Evolutionary conservation across 208 protist genomes (phyloP), one percentile per base, ranked within the genome.

Genomic region (Leishmania mexicana): DNA sequence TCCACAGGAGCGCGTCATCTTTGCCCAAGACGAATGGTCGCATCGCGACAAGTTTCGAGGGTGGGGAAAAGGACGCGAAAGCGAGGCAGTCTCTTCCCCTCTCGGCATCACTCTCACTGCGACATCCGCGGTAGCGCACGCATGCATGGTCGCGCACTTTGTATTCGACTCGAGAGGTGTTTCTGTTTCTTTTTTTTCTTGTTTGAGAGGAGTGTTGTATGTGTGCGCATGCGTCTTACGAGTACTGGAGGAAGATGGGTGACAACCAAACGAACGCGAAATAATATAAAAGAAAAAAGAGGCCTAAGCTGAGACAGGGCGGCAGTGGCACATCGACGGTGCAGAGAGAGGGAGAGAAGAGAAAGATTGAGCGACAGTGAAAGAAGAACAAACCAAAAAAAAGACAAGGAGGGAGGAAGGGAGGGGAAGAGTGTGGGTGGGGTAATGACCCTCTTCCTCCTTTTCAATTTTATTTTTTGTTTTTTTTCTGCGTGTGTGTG

Each of bases 381-480:
- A 81, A 28, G 31, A 8, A 31, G 35, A 78, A 51, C 15, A 62
- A 83, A 84, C 49, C 28, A 60, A 51, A 83, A 89, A 81, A 62
- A 60, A n/a, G 74, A 79, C 24, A 31, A 7, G 5, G 11, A n/a
- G 13, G 24, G n/a, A 35, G 31, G 31, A 35, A 35, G 31, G 31
- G 31, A 35, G 31, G 31, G 31, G 31, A 35, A 35, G 31, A 35
- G 31, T 35, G 31, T 35, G 31, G 31, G 31, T 35, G 31, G 19
- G 5, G 19, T 19, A 28, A 76, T 42, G 51, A 60, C 49, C n/a
- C 51, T 11, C 35, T 57, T 76, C 24, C 2, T 45, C 13, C 40
- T 38, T 21, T 60, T 57, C 40, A 1, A 21, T 5, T 6, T 62
- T 21, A n/a, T 24, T 31, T 21, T 45, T n/a, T 45, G 31, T 42